Evolutionary conservation across 2,329 filamentous ascomycete species (phyloP).

Genomic region (Botrytis hyacinthi): DNA sequence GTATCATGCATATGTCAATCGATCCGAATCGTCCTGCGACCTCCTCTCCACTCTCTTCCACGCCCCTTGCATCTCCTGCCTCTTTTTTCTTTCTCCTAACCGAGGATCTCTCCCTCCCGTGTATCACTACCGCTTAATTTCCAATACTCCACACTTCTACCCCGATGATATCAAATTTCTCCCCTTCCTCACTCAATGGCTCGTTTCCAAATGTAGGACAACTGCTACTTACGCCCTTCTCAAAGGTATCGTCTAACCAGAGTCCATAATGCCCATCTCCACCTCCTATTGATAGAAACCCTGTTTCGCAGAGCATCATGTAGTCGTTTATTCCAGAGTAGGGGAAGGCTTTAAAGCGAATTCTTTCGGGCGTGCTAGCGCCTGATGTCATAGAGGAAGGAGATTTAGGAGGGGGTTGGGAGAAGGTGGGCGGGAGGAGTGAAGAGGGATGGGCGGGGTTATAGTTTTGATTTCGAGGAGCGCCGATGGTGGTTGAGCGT

Average conservation of each 20-base stretch:
- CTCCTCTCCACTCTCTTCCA: background rate
- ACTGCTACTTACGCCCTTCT: constrained; percentile 76
- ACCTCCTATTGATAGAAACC: constrained; percentile 83
- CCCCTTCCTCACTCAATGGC: constrained; percentile 85
- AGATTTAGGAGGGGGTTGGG: constrained; percentile 30
- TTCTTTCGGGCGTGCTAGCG: constrained; percentile 63
- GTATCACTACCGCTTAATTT: constrained; percentile 24
- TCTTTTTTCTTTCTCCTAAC: background rate
- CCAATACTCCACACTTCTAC: constrained; percentile 95
- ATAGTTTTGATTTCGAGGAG: constrained; percentile 15
- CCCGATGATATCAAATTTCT: constrained; percentile 86
- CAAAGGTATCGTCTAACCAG: constrained; percentile 85
- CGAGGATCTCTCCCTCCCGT: no score
- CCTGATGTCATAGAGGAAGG: constrained; percentile 30
- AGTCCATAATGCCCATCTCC: constrained; percentile 88
- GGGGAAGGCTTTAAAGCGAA: constrained; percentile 95
- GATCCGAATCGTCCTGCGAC: background rate
- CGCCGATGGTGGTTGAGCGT: constrained; percentile 58
- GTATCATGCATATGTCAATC: constrained; percentile 18
- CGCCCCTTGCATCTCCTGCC: background rate
- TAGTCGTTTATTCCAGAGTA: constrained; percentile 97
- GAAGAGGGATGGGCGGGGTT: constrained; percentile 18
- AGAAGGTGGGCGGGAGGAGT: constrained; percentile 29
- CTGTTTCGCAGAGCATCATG: constrained; percentile 86
- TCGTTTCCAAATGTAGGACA: constrained; percentile 96